Base-by-base conservation (phyloP, 306 rosid species). In the Chamaecrista fasciculata region DNA sequence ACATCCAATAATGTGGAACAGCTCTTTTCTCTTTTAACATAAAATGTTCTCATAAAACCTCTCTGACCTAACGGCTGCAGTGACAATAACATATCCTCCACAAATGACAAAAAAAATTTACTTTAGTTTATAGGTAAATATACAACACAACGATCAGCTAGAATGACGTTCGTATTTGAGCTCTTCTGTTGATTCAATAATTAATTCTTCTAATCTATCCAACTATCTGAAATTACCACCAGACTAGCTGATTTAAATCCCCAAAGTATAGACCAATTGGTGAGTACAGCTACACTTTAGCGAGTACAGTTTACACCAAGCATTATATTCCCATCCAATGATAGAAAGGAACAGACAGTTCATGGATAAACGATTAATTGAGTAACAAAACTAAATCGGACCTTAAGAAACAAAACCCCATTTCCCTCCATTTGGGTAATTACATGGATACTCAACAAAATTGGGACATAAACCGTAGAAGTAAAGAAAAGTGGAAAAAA, bases 401-500 rank as follows among this genome's bases (percentile, higher is more conserved):
- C 19, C 26, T 24, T 12, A 37, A 59, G 16, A 72, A 70, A 19
- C 40, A 76, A 62, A 46, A 50, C 50, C 7, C 28, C 15, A 9
- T 48, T 56, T 31, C 62, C 6, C 56, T 4, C 21, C 1, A 2
- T 55, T 42, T 36, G 21, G 33, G 58, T 29, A 72, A 56, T 16
- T 60, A 67, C 47, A 48, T 39, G 15, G 24, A 25, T 21, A 20
- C 67, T 39, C n/a, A 42, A 36, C 50, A 48, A 74, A 52, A 72
- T 11, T 44, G 14, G 15, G 1, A 67, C 28, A 65, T 50, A 73
- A 73, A 40, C 63, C 48, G 73, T 36, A 21, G 65, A 77, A 61
- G 24, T 60, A 76, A 71, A 44, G 63, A 62, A 64, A 71, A 67
- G 75, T 79, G 71, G 72, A 24, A 73, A 69, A 6, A 67, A 5